Percentiles rank a stretch among this genome's conserved stretches.
Evolutionary conservation across 176 grass and related monocot species (phyloP).

Genomic region (Juncus effusus): DNA sequence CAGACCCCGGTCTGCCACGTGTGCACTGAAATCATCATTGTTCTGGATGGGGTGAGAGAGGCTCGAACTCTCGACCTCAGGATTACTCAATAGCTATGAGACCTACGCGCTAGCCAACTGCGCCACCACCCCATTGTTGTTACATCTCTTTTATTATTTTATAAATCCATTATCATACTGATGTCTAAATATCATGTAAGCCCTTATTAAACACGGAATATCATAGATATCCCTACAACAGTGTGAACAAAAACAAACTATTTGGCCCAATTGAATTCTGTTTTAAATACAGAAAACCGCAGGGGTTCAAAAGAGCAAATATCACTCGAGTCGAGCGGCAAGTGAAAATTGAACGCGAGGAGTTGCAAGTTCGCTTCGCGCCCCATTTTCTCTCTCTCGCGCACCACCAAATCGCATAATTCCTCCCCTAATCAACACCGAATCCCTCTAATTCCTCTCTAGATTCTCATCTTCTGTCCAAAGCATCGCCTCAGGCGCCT

Average conservation of each 20-base stretch:
- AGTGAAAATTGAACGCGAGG: slow-evolving; percentile 23
- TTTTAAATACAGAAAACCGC: too few species aligned
- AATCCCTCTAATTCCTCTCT: neutral
- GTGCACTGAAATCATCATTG: neutral
- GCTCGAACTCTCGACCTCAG: slow-evolving; percentile 31
- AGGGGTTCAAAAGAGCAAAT: neutral
- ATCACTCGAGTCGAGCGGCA: slow-evolving; percentile 23
- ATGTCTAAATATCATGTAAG: too few species aligned
- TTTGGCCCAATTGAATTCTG: too few species aligned
- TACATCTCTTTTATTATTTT: neutral
- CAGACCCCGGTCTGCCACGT: slow-evolving; percentile 33
- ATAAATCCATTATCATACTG: too few species aligned
- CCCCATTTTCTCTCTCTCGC: slow-evolving; percentile 7
- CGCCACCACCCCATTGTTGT: slow-evolving; percentile 29
- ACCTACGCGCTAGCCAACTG: slow-evolving; percentile 73
- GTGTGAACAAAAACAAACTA: too few species aligned
- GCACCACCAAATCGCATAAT: too few species aligned
- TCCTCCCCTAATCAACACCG: too few species aligned
- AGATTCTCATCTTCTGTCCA: neutral
- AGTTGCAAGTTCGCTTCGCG: neutral
- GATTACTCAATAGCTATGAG: slow-evolving; percentile 45
- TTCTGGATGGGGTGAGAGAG: slow-evolving; percentile 13
- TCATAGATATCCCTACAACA: too few species aligned
- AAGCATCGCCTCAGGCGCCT: neutral
- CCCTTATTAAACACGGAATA: too few species aligned